phyloP scores from a whole-genome alignment of 768 basidiomycete species.

The Sistotremastrum suecicum region DNA sequence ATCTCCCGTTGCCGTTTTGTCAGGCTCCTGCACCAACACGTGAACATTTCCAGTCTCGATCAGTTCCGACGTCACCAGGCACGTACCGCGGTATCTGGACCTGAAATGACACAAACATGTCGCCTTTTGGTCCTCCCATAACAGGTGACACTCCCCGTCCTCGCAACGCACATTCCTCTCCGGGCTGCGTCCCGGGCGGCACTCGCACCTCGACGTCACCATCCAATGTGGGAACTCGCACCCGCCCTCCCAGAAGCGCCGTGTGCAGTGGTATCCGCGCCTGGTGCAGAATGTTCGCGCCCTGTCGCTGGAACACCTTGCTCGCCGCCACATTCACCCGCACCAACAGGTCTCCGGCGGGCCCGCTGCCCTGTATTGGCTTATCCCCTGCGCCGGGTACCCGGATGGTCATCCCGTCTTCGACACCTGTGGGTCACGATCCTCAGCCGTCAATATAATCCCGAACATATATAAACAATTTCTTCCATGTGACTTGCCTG shows the following conservation, averaged over 20 bases:
- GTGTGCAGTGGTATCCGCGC: constrained; percentile 82
- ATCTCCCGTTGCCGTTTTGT: constrained; percentile 76
- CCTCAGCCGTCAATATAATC: not conserved
- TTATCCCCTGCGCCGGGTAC: constrained; percentile 74
- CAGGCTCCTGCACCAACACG: constrained; percentile 43
- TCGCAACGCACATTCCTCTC: constrained; percentile 92
- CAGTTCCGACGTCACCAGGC: not conserved
- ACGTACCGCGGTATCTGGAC: constrained; percentile 83
- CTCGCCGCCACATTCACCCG: constrained; percentile 75
- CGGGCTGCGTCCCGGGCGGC: constrained; percentile 86
- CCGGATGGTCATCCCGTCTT: constrained; percentile 87
- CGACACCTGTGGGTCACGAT: constrained; percentile 46
- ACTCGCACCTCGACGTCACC: constrained; percentile 92
- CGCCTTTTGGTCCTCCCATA: constrained; percentile 50
- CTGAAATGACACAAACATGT: constrained; percentile 79
- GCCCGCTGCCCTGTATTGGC: constrained; percentile 65
- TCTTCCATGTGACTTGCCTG: constrained; percentile 38
- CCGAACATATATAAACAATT: not conserved
- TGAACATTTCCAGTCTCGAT: not conserved
- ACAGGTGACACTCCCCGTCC: constrained; percentile 66
- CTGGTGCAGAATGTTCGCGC: constrained; percentile 80
- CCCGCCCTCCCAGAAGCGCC: constrained; percentile 85
- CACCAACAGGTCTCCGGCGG: constrained; percentile 73
- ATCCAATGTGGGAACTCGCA: constrained; percentile 87
- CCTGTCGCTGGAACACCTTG: constrained; percentile 79